Evolutionary conservation across 2,329 filamentous ascomycete species (phyloP).

Genomic region (Parascedosporium putredinis): DNA sequence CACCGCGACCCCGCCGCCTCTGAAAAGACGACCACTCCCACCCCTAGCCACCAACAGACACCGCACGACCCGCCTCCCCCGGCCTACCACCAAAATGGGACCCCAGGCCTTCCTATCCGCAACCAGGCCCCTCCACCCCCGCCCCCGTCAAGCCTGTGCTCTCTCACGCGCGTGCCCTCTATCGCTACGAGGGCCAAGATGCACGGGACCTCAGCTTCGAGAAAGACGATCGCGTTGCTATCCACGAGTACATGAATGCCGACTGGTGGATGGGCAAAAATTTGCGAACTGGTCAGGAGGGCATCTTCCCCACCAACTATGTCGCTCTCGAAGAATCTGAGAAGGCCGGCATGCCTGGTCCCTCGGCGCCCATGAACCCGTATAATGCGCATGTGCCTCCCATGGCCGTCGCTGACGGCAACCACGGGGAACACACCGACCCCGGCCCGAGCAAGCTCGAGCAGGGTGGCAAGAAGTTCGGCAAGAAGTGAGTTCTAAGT

Average conservation of each 20-base stretch:
- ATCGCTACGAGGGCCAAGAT: constrained; percentile 70
- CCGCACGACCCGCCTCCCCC: constrained; percentile 30
- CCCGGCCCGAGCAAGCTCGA: constrained; percentile 15
- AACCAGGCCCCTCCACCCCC: constrained; percentile 11
- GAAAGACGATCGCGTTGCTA: constrained; percentile 67
- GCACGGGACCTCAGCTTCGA: constrained; percentile 72
- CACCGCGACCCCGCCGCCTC: constrained; percentile 18
- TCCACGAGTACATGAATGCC: constrained; percentile 88
- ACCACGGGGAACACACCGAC: constrained; percentile 20
- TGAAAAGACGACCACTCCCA: constrained; percentile 17
- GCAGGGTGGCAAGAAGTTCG: constrained; percentile 71
- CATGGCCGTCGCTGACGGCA: constrained; percentile 58
- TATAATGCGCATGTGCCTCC: constrained; percentile 63
- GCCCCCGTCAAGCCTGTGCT: constrained; percentile 44
- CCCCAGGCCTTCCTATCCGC: constrained; percentile 30
- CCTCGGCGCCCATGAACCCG: constrained; percentile 30
- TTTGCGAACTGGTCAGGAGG: constrained; percentile 69
- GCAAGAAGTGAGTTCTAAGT: constrained; percentile 57
- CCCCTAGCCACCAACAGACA: constrained; percentile 18
- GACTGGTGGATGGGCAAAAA: constrained; percentile 96
- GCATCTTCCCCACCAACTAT: constrained; percentile 92
- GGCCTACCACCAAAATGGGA: constrained; percentile 39
- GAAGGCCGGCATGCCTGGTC: constrained; percentile 31
- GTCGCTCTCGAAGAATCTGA: constrained; percentile 61
- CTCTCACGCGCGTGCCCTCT: constrained; percentile 68